phyloP scores from a whole-genome alignment of 129 eudicot species.

The Escallonia herrerae region DNA sequence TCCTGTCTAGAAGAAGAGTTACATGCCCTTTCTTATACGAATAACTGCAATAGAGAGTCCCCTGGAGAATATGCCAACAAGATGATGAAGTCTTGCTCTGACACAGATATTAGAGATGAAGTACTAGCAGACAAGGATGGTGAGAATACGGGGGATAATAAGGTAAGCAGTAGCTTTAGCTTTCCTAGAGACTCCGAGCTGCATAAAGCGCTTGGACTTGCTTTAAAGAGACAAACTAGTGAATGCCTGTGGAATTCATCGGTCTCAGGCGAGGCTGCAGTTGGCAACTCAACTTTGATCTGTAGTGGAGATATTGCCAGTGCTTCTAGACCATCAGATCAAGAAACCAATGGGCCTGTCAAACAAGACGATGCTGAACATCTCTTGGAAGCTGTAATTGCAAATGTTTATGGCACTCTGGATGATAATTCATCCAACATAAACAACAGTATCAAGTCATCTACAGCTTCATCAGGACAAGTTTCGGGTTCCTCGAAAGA shows the following conservation, averaged over 20 bases:
- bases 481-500: conserved; percentile 19
- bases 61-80: conserved; percentile 10
- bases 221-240: conserved; percentile 18
- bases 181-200: conserved; percentile 58
- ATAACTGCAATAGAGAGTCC: conserved; percentile 7
- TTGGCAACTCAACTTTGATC: conserved; percentile 7
- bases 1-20: conserved; percentile 17
- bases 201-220: conserved; percentile 59
- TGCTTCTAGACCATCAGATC: conserved; percentile 11
- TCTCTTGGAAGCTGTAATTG: conserved; percentile 26
- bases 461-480: conserved; percentile 19
- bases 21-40: conserved; percentile 5
- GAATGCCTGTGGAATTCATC: conserved; percentile 13
- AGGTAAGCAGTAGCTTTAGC: conserved; percentile 24
- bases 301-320: conserved; percentile 10
- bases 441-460: conserved; percentile 17
- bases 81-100: conserved; percentile 11
- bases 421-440: conserved; percentile 18
- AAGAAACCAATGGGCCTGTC: conserved; percentile 20
- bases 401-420: conserved; percentile 4
- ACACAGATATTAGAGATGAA: conserved; percentile 6
- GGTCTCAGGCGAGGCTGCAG: conserved; percentile 15
- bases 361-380: conserved; percentile 17
- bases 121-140: conserved; percentile 7
- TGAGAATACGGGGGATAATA: conserved; percentile 1